Conservation (phyloP, 441 rosid species). For the Flueggea neowawraea region DNA sequence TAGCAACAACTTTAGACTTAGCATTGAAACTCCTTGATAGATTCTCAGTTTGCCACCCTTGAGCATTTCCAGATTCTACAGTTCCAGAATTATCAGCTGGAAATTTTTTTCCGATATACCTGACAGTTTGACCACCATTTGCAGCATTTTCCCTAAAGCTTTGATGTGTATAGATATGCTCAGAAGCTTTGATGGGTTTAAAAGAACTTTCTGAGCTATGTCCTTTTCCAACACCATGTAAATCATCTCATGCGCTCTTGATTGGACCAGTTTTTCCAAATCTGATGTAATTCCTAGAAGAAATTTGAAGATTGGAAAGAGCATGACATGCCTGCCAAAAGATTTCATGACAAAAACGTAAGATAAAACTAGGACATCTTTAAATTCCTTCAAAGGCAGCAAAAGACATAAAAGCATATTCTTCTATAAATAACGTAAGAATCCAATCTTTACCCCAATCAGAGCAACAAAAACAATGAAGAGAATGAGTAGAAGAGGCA, state of each 20-base stretch:
- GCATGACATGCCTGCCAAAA: constrained; percentile 78
- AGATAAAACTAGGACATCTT: background rate
- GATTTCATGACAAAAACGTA: constrained; percentile 5
- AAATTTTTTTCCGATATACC: constrained; percentile 25
- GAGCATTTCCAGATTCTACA: constrained; percentile 32
- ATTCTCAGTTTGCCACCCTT: constrained; percentile 22
- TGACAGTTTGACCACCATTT: constrained; percentile 27
- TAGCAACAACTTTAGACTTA: constrained; percentile 24
- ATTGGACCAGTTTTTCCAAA: constrained; percentile 70
- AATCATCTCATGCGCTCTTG: constrained; percentile 28
- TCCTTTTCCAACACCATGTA: constrained; percentile 32
- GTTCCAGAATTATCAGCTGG: constrained; percentile 22
- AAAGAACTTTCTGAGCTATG: constrained; percentile 31
- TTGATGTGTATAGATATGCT: constrained; percentile 24
- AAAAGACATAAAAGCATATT: background rate
- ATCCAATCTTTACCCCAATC: no score
- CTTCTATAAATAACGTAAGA: background rate
- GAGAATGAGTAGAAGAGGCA: no score
- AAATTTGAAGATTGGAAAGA: constrained; percentile 67
- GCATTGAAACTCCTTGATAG: constrained; percentile 21
- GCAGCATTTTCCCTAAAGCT: constrained; percentile 21
- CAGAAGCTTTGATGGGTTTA: constrained; percentile 23
- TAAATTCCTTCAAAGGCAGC: background rate
- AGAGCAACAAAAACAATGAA: no score
- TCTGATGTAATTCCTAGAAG: constrained; percentile 50